These are phyloP conservation scores for Rickenella mellea DNA, from an alignment of 768 basidiomycete species.

Conservation along the genomic window DNA sequence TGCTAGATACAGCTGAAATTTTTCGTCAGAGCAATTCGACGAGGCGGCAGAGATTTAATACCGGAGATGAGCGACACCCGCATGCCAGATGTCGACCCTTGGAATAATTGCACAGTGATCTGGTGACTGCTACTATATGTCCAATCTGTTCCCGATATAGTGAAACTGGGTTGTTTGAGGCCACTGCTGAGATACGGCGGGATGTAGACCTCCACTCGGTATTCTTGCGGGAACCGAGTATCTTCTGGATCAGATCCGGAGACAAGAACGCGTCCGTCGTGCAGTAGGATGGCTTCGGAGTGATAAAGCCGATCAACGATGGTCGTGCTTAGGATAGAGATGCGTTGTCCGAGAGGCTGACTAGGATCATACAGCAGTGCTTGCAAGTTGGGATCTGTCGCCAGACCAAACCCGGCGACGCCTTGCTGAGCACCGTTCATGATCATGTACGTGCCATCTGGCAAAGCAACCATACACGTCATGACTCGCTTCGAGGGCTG, in stretches of 20 bases:
- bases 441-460: slow-evolving; percentile 70
- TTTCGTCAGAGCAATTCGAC: slow-evolving; percentile 5
- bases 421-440: slow-evolving; percentile 66
- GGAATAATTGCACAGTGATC: slow-evolving; percentile 35
- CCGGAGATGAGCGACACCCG: slow-evolving; percentile 58
- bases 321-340: slow-evolving; percentile 58
- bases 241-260: slow-evolving; percentile 72
- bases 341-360: slow-evolving; percentile 45
- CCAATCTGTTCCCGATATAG: slow-evolving; percentile 55
- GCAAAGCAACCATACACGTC: slow-evolving; percentile 64
- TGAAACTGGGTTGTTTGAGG: slow-evolving; percentile 50
- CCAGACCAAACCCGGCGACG: slow-evolving; percentile 66
- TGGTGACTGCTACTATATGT: slow-evolving; percentile 39
- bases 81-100: slow-evolving; percentile 37
- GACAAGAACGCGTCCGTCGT: slow-evolving; percentile 65
- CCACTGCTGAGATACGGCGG: slow-evolving; percentile 77
- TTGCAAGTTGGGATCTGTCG: slow-evolving; percentile 46
- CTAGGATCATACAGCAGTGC: slow-evolving; percentile 70
- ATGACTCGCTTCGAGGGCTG: slow-evolving; percentile 72
- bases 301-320: slow-evolving; percentile 73
- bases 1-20: slow-evolving; percentile 54
- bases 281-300: slow-evolving; percentile 66
- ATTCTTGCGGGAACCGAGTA: slow-evolving; percentile 59
- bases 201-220: slow-evolving; percentile 71
- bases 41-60: slow-evolving; percentile 14